phyloP scores from a whole-genome alignment of 2,329 filamentous ascomycete genomes.

The Ceratocystis ficicola region DNA sequence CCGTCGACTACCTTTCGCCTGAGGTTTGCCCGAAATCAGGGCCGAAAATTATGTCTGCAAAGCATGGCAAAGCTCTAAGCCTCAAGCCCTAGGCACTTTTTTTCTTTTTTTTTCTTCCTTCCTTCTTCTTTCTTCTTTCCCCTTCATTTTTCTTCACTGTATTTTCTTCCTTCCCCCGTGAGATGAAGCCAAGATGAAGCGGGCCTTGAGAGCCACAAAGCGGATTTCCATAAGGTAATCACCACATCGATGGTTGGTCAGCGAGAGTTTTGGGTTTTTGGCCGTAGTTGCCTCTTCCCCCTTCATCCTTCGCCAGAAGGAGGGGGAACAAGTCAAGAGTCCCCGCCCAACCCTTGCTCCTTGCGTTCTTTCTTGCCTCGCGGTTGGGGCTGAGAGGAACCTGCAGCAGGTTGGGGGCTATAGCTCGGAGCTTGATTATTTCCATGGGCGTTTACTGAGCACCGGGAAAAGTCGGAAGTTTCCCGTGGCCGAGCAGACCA shows the following conservation, averaged over 20 bases:
- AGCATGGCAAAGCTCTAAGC: not conserved
- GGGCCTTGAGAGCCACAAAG: constrained; percentile 1
- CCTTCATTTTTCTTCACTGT: no score
- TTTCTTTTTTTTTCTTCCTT: not conserved
- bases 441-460: not conserved
- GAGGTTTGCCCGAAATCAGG: constrained; percentile 5
- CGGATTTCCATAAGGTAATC: constrained; percentile 9
- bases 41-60: not conserved
- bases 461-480: constrained; percentile 1
- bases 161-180: no score
- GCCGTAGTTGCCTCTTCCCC: not conserved
- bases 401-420: not conserved
- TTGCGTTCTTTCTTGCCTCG: constrained; percentile 1
- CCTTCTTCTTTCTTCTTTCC: not conserved
- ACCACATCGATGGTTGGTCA: constrained; percentile 5
- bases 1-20: not conserved
- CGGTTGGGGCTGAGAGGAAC: constrained; percentile 8
- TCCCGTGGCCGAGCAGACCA: not conserved
- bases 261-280: not conserved
- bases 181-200: not conserved
- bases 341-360: constrained; percentile 1
- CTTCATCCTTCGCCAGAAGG: not conserved
- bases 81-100: not conserved
- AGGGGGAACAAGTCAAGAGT: not conserved
- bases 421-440: not conserved